phyloP scores from a whole-genome alignment of 2,329 filamentous ascomycete genomes.

The Colletotrichum acutatum region DNA sequence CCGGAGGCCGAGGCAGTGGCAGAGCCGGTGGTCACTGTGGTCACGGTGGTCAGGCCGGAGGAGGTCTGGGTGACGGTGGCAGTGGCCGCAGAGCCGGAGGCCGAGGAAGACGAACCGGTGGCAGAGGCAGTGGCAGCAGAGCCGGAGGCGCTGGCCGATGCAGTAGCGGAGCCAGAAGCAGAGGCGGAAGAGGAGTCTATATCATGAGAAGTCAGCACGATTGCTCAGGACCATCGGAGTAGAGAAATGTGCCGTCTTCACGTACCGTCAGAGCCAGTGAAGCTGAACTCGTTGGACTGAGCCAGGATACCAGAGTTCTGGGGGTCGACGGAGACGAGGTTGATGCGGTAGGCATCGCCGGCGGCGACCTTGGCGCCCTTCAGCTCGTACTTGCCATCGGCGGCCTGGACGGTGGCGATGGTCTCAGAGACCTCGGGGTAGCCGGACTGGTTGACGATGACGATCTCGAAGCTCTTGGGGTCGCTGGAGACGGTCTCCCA shows the following conservation, averaged over 20 bases:
- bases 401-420: slow-evolving; percentile 27
- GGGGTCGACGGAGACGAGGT: slow-evolving; percentile 26
- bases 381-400: slow-evolving; percentile 34
- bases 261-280: slow-evolving; percentile 17
- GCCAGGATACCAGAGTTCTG: slow-evolving; percentile 32
- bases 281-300: slow-evolving; percentile 27
- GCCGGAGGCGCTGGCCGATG: slow-evolving; percentile 15
- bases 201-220: background rate
- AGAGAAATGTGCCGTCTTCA: background rate
- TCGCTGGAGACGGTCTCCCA: slow-evolving; percentile 29
- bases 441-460: slow-evolving; percentile 27
- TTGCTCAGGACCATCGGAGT: background rate
- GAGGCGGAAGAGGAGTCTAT: slow-evolving; percentile 21
- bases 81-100: background rate
- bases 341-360: slow-evolving; percentile 24
- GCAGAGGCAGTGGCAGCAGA: slow-evolving; percentile 26
- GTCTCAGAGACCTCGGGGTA: slow-evolving; percentile 4
- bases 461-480: slow-evolving; percentile 27
- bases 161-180: slow-evolving; percentile 12
- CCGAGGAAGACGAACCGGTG: slow-evolving; percentile 17
- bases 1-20: slow-evolving; percentile 21
- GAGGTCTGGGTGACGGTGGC: slow-evolving; percentile 18
- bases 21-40: slow-evolving; percentile 16
- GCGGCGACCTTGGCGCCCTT: slow-evolving; percentile 15
- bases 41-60: slow-evolving; percentile 29